Evolutionary conservation across 192 early-diverging fungal genomes (phyloP).

Genomic region (Coemansia sp.): DNA sequence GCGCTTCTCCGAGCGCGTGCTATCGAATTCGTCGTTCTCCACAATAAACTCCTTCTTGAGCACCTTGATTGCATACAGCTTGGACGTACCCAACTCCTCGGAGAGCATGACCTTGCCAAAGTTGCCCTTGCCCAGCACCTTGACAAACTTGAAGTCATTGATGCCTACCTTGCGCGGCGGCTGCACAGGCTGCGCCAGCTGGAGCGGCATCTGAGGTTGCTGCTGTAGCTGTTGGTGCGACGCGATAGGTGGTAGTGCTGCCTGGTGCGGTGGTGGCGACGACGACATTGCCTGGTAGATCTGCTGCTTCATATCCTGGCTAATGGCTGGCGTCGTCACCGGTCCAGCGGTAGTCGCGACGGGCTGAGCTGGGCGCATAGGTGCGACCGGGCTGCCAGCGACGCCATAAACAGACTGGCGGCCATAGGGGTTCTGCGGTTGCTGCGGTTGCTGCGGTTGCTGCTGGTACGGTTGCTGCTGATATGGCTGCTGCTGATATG

Average conservation of each 20-base stretch:
- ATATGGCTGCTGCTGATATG: constrained; percentile 13
- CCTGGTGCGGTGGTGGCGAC: neutral
- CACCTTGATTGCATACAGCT: constrained; percentile 96
- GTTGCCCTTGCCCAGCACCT: constrained; percentile 97
- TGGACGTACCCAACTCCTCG: constrained; percentile 82
- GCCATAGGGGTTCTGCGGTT: constrained; percentile 23
- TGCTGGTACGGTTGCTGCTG: constrained; percentile 15
- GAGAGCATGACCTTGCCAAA: constrained; percentile 99
- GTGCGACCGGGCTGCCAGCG: neutral
- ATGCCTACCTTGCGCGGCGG: constrained; percentile 70
- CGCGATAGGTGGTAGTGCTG: neutral
- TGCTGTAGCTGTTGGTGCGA: constrained; percentile 24
- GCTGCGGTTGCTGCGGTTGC: constrained; percentile 14
- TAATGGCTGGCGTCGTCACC: constrained; percentile 6
- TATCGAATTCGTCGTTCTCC: too few species aligned
- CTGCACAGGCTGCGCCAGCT: constrained; percentile 59
- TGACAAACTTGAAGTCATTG: constrained; percentile 93
- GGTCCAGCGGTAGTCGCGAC: neutral
- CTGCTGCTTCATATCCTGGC: constrained; percentile 32
- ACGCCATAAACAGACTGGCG: constrained; percentile 20
- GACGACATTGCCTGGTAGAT: constrained; percentile 52
- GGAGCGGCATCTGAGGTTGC: constrained; percentile 48
- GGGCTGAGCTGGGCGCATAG: neutral
- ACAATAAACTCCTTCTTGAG: too few species aligned
- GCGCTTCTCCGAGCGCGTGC: constrained; percentile 92